Conservation (phyloP, 106 monocot genomes). For the Posidonia australis region DNA sequence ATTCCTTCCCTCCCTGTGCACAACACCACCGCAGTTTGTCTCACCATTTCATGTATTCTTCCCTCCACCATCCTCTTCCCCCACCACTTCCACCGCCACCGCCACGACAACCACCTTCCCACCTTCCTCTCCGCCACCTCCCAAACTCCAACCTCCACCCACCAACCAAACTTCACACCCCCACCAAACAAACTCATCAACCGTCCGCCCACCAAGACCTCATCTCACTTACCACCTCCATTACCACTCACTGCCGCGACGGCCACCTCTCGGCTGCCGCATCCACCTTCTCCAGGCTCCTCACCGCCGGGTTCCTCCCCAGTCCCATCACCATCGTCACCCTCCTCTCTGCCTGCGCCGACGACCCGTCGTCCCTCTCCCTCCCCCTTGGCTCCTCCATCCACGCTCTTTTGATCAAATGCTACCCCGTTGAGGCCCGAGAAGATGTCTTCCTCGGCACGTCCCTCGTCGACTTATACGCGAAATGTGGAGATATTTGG, state of each 20-base stretch:
- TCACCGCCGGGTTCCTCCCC: conserved; percentile 3
- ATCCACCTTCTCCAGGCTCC: neutral
- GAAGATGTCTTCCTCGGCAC: conserved; percentile 1
- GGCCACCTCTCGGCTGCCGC: conserved; percentile 4
- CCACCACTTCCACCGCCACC: neutral
- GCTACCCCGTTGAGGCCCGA: neutral
- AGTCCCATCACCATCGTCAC: conserved; percentile 3
- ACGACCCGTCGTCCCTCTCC: neutral
- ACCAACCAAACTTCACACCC: neutral
- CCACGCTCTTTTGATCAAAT: conserved; percentile 7
- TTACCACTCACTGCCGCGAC: conserved; percentile 5
- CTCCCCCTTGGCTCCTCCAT: conserved; percentile 9
- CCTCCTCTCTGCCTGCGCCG: conserved; percentile 13
- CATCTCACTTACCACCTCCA: conserved; percentile 2
- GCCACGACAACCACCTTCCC: neutral
- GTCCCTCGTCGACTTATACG: conserved; percentile 11
- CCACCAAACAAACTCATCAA: neutral
- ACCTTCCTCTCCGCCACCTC: neutral
- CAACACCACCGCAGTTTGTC: no score
- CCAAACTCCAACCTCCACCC: neutral
- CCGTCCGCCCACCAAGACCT: neutral
- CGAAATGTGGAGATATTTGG: conserved; percentile 5
- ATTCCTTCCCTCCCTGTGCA: no score
- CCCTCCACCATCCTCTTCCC: neutral
- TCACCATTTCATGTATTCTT: no score